Evolutionary conservation across 768 basidiomycete genomes (phyloP), one percentile per base, ranked within the genome.

Genomic region (Gloeostereum incarnatum): DNA sequence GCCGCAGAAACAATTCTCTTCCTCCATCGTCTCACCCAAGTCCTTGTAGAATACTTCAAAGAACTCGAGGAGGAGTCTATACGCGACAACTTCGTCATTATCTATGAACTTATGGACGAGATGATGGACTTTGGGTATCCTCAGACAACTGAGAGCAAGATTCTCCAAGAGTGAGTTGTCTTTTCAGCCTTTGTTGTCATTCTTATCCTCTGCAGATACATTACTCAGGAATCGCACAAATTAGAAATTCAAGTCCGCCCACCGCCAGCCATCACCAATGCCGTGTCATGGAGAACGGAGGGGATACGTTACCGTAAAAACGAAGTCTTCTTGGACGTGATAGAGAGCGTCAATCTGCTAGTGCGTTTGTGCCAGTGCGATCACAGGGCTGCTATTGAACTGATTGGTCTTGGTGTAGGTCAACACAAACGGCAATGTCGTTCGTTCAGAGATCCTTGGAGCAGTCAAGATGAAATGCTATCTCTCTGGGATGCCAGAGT

Each of bases 101-200:
- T 99, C 36, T 99, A 96, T 59, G 94, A 98, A 57, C 76, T 98
- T 38, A 74, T 99, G 68, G 94, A 98, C 52, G 96, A 99, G 68
- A 97, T 98, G 90, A 97, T 98, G 92, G 96, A 99, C 66, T 99
- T 96, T 61, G 96, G 96, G 6, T 97, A 84, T 56, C 94, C 96
- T 0, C 96, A 98, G 60, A 99, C 94, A 29, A 98, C 96, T 11
- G 96, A 99, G 66, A 91, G 88, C 72, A 98, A 99, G 71, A 99
- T 98, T 49, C 62, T 98, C 36, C 94, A 98, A 62, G 94, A 98
- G 82, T 89, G 45, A 51, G 80, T 65, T 20, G 35, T n/a, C 21
- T 23, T 8, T 20, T 25, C 18, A 35, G 35, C 23, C 14, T 17
- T 18, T 18, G 3, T 29, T 18, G 11, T 14, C 31, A 25, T 17